phyloP scores from a whole-genome alignment of 2,329 filamentous ascomycete species.

The Penicillium sp. region DNA sequence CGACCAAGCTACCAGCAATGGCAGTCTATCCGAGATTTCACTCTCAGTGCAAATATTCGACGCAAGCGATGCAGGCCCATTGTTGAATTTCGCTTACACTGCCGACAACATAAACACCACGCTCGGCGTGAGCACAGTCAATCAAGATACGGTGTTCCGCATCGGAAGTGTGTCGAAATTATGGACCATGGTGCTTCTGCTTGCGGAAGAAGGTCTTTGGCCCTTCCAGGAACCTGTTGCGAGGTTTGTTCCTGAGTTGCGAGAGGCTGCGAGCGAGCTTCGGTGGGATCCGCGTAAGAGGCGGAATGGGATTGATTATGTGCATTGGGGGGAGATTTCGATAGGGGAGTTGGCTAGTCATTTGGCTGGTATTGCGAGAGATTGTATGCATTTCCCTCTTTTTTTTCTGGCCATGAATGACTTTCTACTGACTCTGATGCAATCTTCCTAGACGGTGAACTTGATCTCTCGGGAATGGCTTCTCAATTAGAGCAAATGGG shows the following conservation, averaged over 20 bases:
- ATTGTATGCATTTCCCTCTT: conserved; percentile 31
- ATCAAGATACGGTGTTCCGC: conserved; percentile 48
- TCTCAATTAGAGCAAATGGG: conserved; percentile 9
- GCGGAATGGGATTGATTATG: conserved; percentile 21
- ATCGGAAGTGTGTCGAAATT: conserved; percentile 49
- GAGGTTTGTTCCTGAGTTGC: conserved; percentile 31
- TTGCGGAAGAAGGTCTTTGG: conserved; percentile 30
- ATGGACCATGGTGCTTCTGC: conserved; percentile 42
- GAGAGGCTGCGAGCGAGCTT: conserved; percentile 3
- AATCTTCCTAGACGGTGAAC: conserved; percentile 11
- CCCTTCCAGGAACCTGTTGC: conserved; percentile 25
- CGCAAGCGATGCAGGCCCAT: neutral
- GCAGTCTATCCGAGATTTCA: conserved; percentile 6
- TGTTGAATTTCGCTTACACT: conserved; percentile 11
- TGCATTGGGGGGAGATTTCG: conserved; percentile 40
- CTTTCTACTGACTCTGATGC: too few relatives aligned
- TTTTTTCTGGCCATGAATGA: neutral
- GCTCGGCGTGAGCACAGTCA: conserved; percentile 29
- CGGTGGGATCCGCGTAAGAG: conserved; percentile 6
- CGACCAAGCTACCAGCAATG: conserved; percentile 2
- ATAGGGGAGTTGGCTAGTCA: conserved; percentile 43
- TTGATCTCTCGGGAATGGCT: conserved; percentile 14
- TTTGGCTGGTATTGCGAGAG: conserved; percentile 39
- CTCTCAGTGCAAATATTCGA: conserved; percentile 17
- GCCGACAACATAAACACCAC: conserved; percentile 5